Evolutionary conservation across 441 rosid genomes (phyloP).

Genomic region (Omphalea diandra): DNA sequence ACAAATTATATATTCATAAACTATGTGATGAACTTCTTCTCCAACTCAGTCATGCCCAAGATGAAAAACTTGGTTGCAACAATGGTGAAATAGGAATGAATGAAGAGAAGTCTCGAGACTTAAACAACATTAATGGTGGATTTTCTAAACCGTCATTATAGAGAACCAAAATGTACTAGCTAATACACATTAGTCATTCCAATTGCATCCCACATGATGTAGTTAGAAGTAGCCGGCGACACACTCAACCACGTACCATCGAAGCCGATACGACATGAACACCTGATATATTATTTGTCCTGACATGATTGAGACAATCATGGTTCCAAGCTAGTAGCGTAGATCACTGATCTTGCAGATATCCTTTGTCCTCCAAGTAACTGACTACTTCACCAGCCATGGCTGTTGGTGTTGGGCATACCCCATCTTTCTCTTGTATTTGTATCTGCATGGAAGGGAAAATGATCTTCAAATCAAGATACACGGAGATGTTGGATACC

Average conservation of each 20-base stretch:
- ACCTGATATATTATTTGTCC: background rate
- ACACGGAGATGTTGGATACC: background rate
- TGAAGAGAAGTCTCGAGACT: background rate
- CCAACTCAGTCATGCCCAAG: no score
- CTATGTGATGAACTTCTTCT: background rate
- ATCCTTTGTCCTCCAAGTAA: constrained; percentile 71
- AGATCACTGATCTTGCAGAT: constrained; percentile 41
- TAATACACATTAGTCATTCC: background rate
- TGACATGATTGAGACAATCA: background rate
- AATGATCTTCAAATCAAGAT: background rate
- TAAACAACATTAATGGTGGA: no score
- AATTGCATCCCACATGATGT: background rate
- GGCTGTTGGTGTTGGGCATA: constrained; percentile 58
- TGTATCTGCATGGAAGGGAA: constrained; percentile 49
- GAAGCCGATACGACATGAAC: background rate
- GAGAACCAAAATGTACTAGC: background rate
- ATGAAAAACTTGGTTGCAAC: no score
- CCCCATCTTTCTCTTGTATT: constrained; percentile 55
- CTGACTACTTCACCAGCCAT: constrained; percentile 72
- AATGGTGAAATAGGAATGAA: no score
- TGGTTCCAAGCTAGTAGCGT: background rate
- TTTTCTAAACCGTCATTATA: no score
- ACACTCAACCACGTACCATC: background rate
- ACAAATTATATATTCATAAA: background rate
- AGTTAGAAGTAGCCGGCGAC: background rate